phyloP scores from a whole-genome alignment of 2,329 filamentous ascomycete genomes.

The Aspergillus brasiliensis region DNA sequence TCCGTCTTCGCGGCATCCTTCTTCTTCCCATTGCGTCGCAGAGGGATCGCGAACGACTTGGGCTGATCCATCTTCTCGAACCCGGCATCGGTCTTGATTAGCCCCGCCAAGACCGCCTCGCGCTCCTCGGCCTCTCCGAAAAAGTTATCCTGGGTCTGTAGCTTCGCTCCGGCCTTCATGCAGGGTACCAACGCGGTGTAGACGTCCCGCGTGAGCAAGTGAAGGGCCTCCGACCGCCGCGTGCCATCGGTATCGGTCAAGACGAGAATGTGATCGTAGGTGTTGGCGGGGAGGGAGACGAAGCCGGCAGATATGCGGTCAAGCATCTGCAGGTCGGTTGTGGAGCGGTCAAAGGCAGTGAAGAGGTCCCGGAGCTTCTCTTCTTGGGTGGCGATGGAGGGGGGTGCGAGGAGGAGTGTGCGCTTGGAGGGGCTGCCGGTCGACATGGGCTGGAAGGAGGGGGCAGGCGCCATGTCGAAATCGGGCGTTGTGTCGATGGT shows the following conservation, averaged over 20 bases:
- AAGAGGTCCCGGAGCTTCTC: slow-evolving; percentile 73
- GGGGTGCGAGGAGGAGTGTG: slow-evolving; percentile 85
- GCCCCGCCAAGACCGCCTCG: slow-evolving; percentile 83
- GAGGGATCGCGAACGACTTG: slow-evolving; percentile 56
- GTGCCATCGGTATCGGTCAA: slow-evolving; percentile 76
- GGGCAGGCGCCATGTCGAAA: slow-evolving; percentile 44
- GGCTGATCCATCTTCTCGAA: slow-evolving; percentile 73
- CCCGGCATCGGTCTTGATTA: slow-evolving; percentile 64
- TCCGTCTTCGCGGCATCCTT: slow-evolving; percentile 31
- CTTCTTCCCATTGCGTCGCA: slow-evolving; percentile 69
- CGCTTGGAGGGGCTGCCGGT: slow-evolving; percentile 42
- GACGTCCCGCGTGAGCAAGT: slow-evolving; percentile 67
- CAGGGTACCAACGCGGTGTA: slow-evolving; percentile 70
- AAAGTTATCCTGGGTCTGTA: slow-evolving; percentile 24
- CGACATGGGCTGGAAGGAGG: slow-evolving; percentile 28
- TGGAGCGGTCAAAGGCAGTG: slow-evolving; percentile 69
- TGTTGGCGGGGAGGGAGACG: slow-evolving; percentile 71
- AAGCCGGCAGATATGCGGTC: slow-evolving; percentile 84
- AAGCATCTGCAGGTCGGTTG: slow-evolving; percentile 94
- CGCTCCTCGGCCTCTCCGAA: slow-evolving; percentile 17
- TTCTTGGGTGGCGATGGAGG: slow-evolving; percentile 83
- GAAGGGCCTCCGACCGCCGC: slow-evolving; percentile 61
- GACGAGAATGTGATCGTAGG: slow-evolving; percentile 83
- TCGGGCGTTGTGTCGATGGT: slow-evolving; percentile 61
- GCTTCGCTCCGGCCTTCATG: slow-evolving; percentile 24